These are phyloP conservation scores for Aegilops bicornis DNA, from an alignment of 176 grass and related monocot species.

Conservation along the genomic window DNA sequence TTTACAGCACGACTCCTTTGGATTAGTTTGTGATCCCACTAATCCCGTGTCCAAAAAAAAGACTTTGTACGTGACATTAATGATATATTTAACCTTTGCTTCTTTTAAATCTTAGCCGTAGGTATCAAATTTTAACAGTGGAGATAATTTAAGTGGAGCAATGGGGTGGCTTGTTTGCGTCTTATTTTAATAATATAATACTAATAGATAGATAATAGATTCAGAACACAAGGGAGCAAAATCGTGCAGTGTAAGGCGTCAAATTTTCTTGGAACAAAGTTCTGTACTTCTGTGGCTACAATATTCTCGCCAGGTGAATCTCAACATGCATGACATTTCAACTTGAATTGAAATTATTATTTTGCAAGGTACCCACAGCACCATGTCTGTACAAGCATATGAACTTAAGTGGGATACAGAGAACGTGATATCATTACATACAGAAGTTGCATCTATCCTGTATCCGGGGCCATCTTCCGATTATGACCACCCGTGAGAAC, in stretches of 20 bases:
- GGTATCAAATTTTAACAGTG: too few relatives aligned
- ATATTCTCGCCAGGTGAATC: conserved; percentile 1
- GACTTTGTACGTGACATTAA: too few relatives aligned
- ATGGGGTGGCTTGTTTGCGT: too few relatives aligned
- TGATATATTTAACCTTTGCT: too few relatives aligned
- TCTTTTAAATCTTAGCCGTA: too few relatives aligned
- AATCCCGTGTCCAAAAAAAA: too few relatives aligned
- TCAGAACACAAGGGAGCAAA: neutral
- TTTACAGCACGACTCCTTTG: too few relatives aligned
- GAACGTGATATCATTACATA: conserved; percentile 31
- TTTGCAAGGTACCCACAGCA: conserved; percentile 19
- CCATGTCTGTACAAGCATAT: conserved; percentile 40
- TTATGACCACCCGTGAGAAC: conserved; percentile 21
- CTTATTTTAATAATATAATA: too few relatives aligned
- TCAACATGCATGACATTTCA: conserved; percentile 43
- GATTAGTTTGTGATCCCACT: too few relatives aligned
- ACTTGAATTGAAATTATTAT: conserved; percentile 41
- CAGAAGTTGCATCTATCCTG: conserved; percentile 23
- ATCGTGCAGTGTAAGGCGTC: neutral
- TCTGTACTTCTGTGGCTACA: neutral
- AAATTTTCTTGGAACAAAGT: neutral
- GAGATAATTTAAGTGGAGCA: too few relatives aligned
- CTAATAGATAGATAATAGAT: neutral
- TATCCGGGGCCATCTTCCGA: conserved; percentile 28
- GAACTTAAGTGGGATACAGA: conserved; percentile 29